Percentiles rank a stretch among this genome's conserved stretches.
These are phyloP conservation scores for Agrocybe praecox DNA, from an alignment of 768 basidiomycete genomes.

Conservation along the genomic window DNA sequence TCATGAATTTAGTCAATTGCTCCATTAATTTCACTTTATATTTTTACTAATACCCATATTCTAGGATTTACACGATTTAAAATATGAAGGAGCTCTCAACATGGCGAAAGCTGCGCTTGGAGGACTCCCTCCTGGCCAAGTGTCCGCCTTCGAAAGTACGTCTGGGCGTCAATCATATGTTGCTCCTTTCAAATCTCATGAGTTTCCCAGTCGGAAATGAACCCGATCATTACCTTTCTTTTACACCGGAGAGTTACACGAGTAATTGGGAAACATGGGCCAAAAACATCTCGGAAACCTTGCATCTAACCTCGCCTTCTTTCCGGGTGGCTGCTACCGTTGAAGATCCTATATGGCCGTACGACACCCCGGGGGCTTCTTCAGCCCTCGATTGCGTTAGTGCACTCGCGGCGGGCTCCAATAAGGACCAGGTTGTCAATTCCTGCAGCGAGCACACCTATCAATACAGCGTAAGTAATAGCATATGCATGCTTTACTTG, in stretches of 20 bases:
- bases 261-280: conserved; percentile 54
- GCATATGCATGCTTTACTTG: too few species aligned
- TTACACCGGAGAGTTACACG: conserved; percentile 46
- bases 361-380: conserved; percentile 42
- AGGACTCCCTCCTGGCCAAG: conserved; percentile 36
- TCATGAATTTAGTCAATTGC: conserved; percentile 42
- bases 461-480: conserved; percentile 47
- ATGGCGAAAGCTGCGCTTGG: conserved; percentile 45
- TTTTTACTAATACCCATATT: not conserved
- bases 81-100: conserved; percentile 40
- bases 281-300: conserved; percentile 44
- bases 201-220: conserved; percentile 52
- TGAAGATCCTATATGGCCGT: conserved; percentile 55
- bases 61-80: conserved; percentile 47
- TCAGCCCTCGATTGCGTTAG: conserved; percentile 51
- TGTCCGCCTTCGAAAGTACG: conserved; percentile 49
- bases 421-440: conserved; percentile 40
- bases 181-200: not conserved
- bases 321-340: conserved; percentile 55
- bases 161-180: conserved; percentile 6
- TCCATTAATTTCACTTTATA: not conserved
- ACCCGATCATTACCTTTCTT: conserved; percentile 50
- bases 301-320: conserved; percentile 37
- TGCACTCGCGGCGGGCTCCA: conserved; percentile 47
- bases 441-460: conserved; percentile 58